Evolutionary conservation across 2,329 filamentous ascomycete genomes (phyloP).

Genomic region (Truncatella angustata): DNA sequence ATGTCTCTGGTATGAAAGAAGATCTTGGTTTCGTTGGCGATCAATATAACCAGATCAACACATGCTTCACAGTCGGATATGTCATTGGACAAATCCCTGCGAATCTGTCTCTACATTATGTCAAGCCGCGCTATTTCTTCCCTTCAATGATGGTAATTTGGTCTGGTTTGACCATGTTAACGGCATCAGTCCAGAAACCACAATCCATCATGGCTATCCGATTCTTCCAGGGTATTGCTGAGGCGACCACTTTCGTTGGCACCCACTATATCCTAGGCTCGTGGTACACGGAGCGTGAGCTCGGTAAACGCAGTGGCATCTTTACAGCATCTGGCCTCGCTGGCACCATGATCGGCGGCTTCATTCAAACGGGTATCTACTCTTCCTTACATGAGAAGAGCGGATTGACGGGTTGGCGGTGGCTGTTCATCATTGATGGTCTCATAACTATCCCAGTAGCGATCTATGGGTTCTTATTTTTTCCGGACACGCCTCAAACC

Average conservation of each 20-base stretch:
- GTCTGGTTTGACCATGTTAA: constrained; percentile 63
- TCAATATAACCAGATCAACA: constrained; percentile 53
- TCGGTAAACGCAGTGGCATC: constrained; percentile 60
- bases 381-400: constrained; percentile 41
- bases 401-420: constrained; percentile 55
- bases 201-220: constrained; percentile 59
- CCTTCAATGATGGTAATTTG: constrained; percentile 63
- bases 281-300: constrained; percentile 60
- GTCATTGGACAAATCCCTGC: constrained; percentile 58
- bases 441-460: constrained; percentile 56
- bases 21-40: constrained; percentile 46
- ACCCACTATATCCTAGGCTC: constrained; percentile 59
- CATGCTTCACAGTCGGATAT: constrained; percentile 44
- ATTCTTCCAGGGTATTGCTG: constrained; percentile 53
- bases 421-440: constrained; percentile 50
- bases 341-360: constrained; percentile 61
- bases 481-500: constrained; percentile 51
- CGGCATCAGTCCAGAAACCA: constrained; percentile 49
- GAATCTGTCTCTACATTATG: constrained; percentile 61
- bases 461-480: constrained; percentile 51
- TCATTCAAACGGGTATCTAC: constrained; percentile 56
- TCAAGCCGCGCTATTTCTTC: constrained; percentile 63
- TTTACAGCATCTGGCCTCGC: constrained; percentile 60
- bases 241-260: constrained; percentile 56
- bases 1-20: constrained; percentile 53